Base-by-base conservation (phyloP, 2,329 filamentous ascomycete species). In the Aspergillus flavus region DNA sequence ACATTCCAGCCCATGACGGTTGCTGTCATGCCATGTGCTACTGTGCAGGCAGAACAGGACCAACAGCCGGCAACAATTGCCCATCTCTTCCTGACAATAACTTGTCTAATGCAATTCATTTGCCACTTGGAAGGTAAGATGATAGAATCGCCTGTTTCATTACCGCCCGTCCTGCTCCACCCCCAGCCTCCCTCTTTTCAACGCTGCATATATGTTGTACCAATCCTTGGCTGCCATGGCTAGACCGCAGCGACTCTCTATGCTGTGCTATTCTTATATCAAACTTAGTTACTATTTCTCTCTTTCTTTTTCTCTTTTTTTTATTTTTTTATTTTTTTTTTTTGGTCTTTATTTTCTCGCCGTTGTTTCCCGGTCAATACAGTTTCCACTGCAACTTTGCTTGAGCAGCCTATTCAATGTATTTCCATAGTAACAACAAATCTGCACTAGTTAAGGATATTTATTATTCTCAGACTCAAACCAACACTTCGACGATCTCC, bases 161-260 rank as follows among this genome's bases (percentile, higher is more conserved):
- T 59, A 52, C 57, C 54, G 61, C 55, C 58, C 50, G 43, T 61
- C 52, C 61, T 26, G 39, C 61, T 61, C 64, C 64, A 65, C 52
- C 28, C 61, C 64, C 64, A 66, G 57, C 64, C 64, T 58, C 64
- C 62, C 52, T 55, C 26, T 58, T 65, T 65, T 60, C 43, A 46
- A 58, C 34, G 19, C 7, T 52, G 28, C 48, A 10, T 26, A 6
- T 55, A 55, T 21, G 16, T 4, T 53, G 28, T 30, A n/a, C 14
- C 32, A 36, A 12, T 11, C 52, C 4, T 36, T 36, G 52, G 30
- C 0, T 16, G 21, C 23, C n/a, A 48, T 14, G 46, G 48, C 52
- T 39, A 55, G 52, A 41, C 52, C 52, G 32, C 32, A 26, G n/a
- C 4, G n/a, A 23, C 3, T 23, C 26, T 16, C 30, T n/a, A 16